Evolutionary conservation across 176 grass and related monocot genomes (phyloP), one percentile per base, ranked within the genome.

Genomic region (Pontederia paniculata): DNA sequence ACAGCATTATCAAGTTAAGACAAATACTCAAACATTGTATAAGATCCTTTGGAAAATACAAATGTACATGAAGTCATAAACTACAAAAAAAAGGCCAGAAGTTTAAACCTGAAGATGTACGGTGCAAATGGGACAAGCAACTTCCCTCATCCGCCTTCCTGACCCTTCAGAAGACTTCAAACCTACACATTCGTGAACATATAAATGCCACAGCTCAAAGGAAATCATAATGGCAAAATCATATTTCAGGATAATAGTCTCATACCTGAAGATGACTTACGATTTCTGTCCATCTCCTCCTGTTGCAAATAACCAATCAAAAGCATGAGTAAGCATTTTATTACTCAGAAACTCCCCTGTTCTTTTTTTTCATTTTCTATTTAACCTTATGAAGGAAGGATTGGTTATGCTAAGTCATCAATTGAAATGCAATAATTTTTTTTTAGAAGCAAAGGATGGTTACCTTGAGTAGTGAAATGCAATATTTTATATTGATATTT

Each of bases 231-330:
- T 22, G 20, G 44, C 9, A 59, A 48, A 62, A 62, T n/a, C 2
- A 66, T 55, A 19, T 54, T 18, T 52, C 48, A 28, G 21, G 50
- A 21, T 25, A 79, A 15, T 15, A 18, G 19, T 17, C 52, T 55
- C 65, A 12, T 85, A 88, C 91, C 91, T 84, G 86, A 84, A 45
- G 84, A 81, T 51, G 89, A 84, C 31, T 81, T 98, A 21, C 79
- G 84, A 50, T 98, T 98, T 84, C 74, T 91, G 42, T 98, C 86
- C 93, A 98, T 91, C 14, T 82, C 93, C 76, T 98, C 93, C 93
- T 98, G 75, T 60, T 72, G 12, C 69, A 70, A 68, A 68, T 48
- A 37, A 68, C 44, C 57, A 13, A 60, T 54, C 15, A 11, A 70
- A 31, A 15, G 10, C 16, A 46, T 13, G 23, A 16, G 2, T 19